A percentile compares a stretch with the other conserved stretches of the same genome.
Conservation (phyloP, 345 rosid genomes). For the Gossypium arboreum region DNA sequence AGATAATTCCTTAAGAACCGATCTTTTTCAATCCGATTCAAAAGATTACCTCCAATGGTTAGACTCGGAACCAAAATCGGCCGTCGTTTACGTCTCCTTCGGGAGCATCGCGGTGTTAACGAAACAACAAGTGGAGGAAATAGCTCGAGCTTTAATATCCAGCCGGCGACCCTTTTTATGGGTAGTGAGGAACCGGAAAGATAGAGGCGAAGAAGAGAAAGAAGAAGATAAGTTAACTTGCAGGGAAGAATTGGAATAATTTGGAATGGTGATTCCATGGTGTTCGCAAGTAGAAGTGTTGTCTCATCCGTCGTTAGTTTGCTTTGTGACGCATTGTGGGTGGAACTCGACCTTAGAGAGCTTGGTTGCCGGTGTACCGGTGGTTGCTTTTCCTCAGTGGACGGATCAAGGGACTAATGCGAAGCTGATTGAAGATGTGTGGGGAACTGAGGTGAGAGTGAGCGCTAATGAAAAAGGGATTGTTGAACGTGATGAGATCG, state of each 20-base stretch:
- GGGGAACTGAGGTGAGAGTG: constrained; percentile 57
- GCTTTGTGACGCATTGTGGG: constrained; percentile 72
- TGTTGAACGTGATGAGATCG: constrained; percentile 26
- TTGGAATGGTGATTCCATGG: not conserved
- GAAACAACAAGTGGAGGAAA: too few relatives aligned
- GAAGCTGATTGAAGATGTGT: constrained; percentile 48
- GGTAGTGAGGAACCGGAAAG: too few relatives aligned
- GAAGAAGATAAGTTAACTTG: constrained; percentile 26
- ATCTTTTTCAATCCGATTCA: constrained; percentile 27
- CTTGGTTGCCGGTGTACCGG: constrained; percentile 31
- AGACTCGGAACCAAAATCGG: constrained; percentile 23
- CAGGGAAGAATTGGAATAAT: constrained; percentile 40
- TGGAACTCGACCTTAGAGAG: constrained; percentile 79
- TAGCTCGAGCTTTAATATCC: too few relatives aligned
- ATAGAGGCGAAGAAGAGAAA: constrained; percentile 14
- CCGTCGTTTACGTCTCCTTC: not conserved
- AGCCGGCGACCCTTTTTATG: too few relatives aligned
- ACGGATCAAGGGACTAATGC: constrained; percentile 24
- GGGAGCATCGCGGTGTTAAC: too few relatives aligned
- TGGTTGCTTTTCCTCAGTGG: not conserved
- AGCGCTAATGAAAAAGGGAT: constrained; percentile 37
- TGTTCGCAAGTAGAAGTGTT: constrained; percentile 50
- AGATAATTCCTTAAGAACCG: constrained; percentile 23
- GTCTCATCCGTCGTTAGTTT: constrained; percentile 50
- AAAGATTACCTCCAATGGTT: constrained; percentile 33